Conservation (phyloP, 2,329 filamentous ascomycete species). For the Penicillium fuscoglaucum region DNA sequence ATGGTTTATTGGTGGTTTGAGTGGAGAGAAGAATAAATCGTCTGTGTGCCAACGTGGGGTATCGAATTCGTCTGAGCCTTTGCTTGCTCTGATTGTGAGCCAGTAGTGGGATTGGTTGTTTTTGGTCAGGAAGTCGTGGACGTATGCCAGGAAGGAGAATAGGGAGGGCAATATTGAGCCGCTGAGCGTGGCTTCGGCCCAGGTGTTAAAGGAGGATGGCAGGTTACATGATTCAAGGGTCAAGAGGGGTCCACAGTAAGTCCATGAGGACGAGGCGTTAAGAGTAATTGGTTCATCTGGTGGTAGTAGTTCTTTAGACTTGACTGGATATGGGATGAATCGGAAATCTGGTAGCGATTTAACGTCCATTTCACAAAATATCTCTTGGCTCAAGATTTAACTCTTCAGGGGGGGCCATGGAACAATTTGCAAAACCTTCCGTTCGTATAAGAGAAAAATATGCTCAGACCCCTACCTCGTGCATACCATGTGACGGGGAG, state of each 20-base stretch:
- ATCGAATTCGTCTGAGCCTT: conserved; percentile 47
- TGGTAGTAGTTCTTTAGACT: conserved; percentile 4
- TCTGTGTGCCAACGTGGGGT: conserved; percentile 53
- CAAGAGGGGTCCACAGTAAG: conserved; percentile 48
- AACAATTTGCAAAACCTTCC: neutral
- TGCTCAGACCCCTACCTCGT: conserved; percentile 2
- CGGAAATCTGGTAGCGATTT: conserved; percentile 20
- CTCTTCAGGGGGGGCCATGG: neutral
- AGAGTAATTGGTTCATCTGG: conserved; percentile 16
- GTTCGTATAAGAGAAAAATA: neutral
- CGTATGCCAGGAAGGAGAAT: conserved; percentile 45
- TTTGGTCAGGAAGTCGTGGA: conserved; percentile 39
- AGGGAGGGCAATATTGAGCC: conserved; percentile 38
- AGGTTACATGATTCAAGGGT: conserved; percentile 25
- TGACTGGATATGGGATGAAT: conserved; percentile 18
- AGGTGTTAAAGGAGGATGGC: conserved; percentile 43
- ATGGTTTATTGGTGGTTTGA: conserved; percentile 15
- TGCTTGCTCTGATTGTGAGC: conserved; percentile 51
- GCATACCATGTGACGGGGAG: neutral
- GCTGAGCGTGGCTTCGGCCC: conserved; percentile 38
- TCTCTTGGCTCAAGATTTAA: neutral
- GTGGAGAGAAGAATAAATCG: conserved; percentile 47
- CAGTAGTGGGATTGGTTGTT: conserved; percentile 48
- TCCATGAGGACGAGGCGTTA: conserved; percentile 42
- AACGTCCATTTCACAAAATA: conserved; percentile 17